Evolutionary conservation across 1,284 basidiomycete species (phyloP).

Genomic region (Amylostereum areolatum): DNA sequence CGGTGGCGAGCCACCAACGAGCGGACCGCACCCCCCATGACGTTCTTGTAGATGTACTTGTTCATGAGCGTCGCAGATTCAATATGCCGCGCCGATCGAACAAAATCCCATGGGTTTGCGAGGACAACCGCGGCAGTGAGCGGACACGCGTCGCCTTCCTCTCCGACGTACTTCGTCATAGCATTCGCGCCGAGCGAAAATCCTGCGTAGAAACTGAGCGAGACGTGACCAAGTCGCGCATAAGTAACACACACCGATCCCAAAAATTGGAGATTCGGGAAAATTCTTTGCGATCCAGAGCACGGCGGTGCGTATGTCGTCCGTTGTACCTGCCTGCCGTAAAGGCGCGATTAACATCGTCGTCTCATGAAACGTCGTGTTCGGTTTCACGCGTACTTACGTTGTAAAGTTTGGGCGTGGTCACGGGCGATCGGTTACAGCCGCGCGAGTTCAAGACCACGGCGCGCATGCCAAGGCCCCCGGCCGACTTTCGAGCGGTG

Average conservation of each 20-base stretch:
- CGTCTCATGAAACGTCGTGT: background rate
- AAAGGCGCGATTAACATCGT: conserved; percentile 4
- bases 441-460: conserved; percentile 23
- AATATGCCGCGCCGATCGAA: conserved; percentile 12
- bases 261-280: conserved; percentile 18
- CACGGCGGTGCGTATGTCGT: conserved; percentile 20
- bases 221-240: background rate
- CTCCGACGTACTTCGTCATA: conserved; percentile 21
- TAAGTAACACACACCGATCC: conserved; percentile 11
- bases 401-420: conserved; percentile 21
- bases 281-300: conserved; percentile 21
- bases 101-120: conserved; percentile 23
- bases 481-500: conserved; percentile 4
- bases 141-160: conserved; percentile 21
- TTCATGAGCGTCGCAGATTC: conserved; percentile 8
- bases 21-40: conserved; percentile 18
- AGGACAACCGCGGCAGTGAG: conserved; percentile 17
- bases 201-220: conserved; percentile 9
- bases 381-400: conserved; percentile 9
- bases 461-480: conserved; percentile 18
- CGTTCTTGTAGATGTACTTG: conserved; percentile 17
- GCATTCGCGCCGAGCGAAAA: conserved; percentile 24
- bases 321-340: conserved; percentile 22
- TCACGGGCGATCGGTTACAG: conserved; percentile 21
- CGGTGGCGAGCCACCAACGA: conserved; percentile 16